Base-by-base conservation (phyloP, 2,329 filamentous ascomycete species). In the Colletotrichum echinochloae region DNA sequence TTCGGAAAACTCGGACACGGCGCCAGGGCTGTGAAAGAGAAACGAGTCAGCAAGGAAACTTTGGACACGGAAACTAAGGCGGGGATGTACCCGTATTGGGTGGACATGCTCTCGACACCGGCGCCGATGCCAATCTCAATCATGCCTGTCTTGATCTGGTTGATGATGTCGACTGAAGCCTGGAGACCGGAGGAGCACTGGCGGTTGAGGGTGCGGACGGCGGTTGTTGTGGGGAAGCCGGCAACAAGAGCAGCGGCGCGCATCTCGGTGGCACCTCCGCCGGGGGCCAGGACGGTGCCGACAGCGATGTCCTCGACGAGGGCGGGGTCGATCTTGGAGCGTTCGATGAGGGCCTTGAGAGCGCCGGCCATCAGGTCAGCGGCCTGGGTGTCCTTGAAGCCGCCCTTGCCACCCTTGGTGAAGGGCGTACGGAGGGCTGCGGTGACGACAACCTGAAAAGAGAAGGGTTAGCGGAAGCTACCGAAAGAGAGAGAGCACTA, bases 261-360 rank as follows among this genome's bases (percentile, higher is more conserved):
- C 90, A 97, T 98, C 85, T 98, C 96, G 56, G 96, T 98, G 28
- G 96, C 96, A 75, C 95, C 96, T 75, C 94, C 96, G 72, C 96
- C 96, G 41, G 95, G 95, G 23, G 95, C 90, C 59, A 99, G 90
- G 37, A 99, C 96, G 66, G 91, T 92, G 74, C 96, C 96, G 69
- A 98, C 95, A 62, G 92, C 92, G 74, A 99, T 92, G 79, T 99
- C 96, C 82, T 98, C 94, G 59, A 99, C 94, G 44, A 96, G 87
- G 46, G 85, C 85, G 28, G 96, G 95, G 83, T 98, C 93, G 82
- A 98, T 97, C 74, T 91, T 90, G 75, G 95, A 98, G 76, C 94
- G 93, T 67, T 92, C 86, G 79, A 98, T 87, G 74, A 98, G 85
- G 70, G 90, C 91, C 83, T 91, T 92, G 83, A 98, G 91, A 56